Conservation (phyloP, 2,329 filamentous ascomycete genomes). For the Rugonectria rugulosa region DNA sequence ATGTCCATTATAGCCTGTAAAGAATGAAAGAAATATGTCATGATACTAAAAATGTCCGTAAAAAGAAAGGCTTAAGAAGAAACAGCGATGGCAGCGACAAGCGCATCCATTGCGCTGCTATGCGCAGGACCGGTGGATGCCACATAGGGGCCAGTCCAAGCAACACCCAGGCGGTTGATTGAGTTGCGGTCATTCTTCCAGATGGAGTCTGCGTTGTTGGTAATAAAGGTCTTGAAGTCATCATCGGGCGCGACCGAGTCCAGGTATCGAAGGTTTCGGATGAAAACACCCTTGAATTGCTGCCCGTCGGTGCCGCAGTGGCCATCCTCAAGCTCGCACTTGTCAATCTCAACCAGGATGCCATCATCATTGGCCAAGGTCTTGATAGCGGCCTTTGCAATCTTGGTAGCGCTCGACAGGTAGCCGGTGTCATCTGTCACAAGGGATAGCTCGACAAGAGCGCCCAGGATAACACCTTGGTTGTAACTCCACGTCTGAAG, state of each 20-base stretch:
- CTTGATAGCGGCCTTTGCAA: conserved; percentile 62
- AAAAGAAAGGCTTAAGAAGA: conserved; percentile 30
- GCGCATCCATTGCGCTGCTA: conserved; percentile 69
- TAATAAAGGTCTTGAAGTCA: conserved; percentile 62
- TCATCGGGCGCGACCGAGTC: conserved; percentile 58
- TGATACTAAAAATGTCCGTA: neutral
- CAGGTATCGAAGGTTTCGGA: conserved; percentile 68
- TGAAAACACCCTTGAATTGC: conserved; percentile 78
- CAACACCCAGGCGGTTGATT: conserved; percentile 62
- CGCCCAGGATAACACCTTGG: conserved; percentile 65
- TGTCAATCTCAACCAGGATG: conserved; percentile 52
- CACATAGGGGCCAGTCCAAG: conserved; percentile 70
- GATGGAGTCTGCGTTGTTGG: conserved; percentile 69
- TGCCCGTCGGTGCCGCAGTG: conserved; percentile 58
- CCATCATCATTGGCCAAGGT: conserved; percentile 53
- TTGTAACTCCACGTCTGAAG: conserved; percentile 63
- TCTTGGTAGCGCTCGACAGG: conserved; percentile 51
- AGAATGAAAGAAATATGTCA: neutral
- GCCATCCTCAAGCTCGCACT: conserved; percentile 44
- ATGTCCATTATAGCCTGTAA: conserved; percentile 4
- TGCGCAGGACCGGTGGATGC: conserved; percentile 65
- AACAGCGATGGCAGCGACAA: conserved; percentile 66
- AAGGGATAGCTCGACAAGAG: conserved; percentile 58
- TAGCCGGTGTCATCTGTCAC: conserved; percentile 53
- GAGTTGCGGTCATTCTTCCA: conserved; percentile 66